Percentiles rank a stretch among this genome's conserved stretches.
Conservation (phyloP, 2,329 filamentous ascomycete species). For the Thermochaetoides dissita region DNA sequence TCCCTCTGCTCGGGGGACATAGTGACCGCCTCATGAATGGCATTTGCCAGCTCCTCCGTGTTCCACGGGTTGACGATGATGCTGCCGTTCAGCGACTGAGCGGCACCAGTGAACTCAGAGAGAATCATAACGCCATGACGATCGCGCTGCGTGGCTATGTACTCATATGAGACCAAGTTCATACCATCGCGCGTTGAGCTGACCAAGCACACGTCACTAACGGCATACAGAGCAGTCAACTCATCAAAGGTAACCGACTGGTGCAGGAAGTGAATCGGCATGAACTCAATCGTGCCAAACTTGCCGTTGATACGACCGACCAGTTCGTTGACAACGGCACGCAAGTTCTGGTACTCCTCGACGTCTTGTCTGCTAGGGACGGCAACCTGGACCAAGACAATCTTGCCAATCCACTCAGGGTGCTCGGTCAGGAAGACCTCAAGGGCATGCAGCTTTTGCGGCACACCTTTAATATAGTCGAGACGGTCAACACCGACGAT, state of each 20-base stretch:
- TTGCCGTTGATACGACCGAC: conserved; percentile 94
- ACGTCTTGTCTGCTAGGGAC: conserved; percentile 91
- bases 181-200: conserved; percentile 96
- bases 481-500: conserved; percentile 94
- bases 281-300: conserved; percentile 94
- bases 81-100: conserved; percentile 84
- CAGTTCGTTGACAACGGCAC: conserved; percentile 89
- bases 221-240: conserved; percentile 81
- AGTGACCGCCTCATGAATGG: conserved; percentile 90
- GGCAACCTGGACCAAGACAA: conserved; percentile 89
- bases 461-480: conserved; percentile 98
- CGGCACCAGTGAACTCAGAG: conserved; percentile 91
- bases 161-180: conserved; percentile 97
- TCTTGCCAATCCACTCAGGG: conserved; percentile 95
- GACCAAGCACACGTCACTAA: conserved; percentile 83
- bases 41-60: conserved; percentile 83
- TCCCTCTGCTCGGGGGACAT: conserved; percentile 83
- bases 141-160: conserved; percentile 84
- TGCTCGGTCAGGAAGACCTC: conserved; percentile 96
- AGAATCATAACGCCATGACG: conserved; percentile 88
- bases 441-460: conserved; percentile 89
- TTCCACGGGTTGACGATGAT: conserved; percentile 98
- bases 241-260: conserved; percentile 93
- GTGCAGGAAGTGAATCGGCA: conserved; percentile 97
- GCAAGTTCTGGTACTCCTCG: conserved; percentile 93